Percentiles rank a stretch among this genome's conserved stretches.
These are phyloP conservation scores for Simmondsia chinensis DNA, from an alignment of 148 eudicot genomes.

Conservation along the genomic window DNA sequence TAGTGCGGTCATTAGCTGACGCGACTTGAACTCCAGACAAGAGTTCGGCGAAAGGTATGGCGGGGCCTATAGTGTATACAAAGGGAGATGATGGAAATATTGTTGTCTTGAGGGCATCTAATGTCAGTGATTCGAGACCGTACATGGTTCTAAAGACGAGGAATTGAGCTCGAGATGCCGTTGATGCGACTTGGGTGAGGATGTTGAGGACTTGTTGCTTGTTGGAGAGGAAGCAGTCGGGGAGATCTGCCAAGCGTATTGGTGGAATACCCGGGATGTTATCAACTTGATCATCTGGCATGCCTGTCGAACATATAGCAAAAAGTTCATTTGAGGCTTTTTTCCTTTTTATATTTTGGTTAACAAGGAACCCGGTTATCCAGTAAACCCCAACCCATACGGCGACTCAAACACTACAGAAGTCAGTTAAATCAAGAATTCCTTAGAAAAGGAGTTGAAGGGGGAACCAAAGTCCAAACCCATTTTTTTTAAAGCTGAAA, in stretches of 20 bases:
- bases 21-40: background rate
- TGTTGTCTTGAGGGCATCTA: background rate
- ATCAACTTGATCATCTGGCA: conserved; percentile 1
- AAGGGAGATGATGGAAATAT: background rate
- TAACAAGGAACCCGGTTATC: no score
- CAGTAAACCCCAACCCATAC: no score
- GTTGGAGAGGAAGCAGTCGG: background rate
- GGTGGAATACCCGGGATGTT: conserved; percentile 6
- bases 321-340: no score
- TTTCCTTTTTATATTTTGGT: no score
- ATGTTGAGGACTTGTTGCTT: background rate
- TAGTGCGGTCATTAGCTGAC: no score
- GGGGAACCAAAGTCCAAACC: no score
- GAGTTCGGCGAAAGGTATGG: conserved; percentile 1
- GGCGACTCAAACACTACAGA: no score
- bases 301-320: background rate
- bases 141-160: conserved; percentile 3
- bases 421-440: no score
- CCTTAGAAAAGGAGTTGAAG: no score
- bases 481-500: no score
- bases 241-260: no score
- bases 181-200: background rate
- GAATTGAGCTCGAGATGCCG: conserved; percentile 4
- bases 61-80: conserved; percentile 2
- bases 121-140: conserved; percentile 2